These are phyloP conservation scores for Saturnispora sanitii DNA, from an alignment of 805 yeast species.

Conservation along the genomic window DNA sequence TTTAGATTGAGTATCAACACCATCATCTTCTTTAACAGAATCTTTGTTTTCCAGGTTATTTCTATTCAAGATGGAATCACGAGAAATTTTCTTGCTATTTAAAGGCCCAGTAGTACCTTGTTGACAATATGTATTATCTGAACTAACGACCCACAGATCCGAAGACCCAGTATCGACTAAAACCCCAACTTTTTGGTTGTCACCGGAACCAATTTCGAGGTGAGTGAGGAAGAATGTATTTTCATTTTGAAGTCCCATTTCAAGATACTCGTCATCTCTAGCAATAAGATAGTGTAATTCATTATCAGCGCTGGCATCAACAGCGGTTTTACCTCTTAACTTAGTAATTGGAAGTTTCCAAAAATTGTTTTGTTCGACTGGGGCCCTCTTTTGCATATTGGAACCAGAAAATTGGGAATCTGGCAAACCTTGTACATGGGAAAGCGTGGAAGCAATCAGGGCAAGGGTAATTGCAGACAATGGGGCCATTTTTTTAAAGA, in stretches of 20 bases:
- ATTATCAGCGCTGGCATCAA: conserved; percentile 9
- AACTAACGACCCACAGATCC: conserved; percentile 56
- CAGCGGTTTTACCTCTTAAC: conserved; percentile 7
- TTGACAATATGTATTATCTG: conserved; percentile 39
- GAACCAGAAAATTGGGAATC: too few relatives aligned
- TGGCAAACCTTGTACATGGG: too few relatives aligned
- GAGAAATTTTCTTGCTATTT: conserved; percentile 5
- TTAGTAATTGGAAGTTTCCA: too few relatives aligned
- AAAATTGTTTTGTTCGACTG: too few relatives aligned
- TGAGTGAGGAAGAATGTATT: conserved; percentile 36
- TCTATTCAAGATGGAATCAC: conserved; percentile 4
- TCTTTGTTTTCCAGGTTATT: background rate
- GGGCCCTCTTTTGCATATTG: too few relatives aligned
- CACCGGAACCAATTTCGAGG: conserved; percentile 42
- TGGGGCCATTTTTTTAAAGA: too few relatives aligned
- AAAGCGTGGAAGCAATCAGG: too few relatives aligned
- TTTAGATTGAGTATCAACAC: conserved; percentile 1
- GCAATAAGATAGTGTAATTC: conserved; percentile 18
- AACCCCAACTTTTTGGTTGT: conserved; percentile 43
- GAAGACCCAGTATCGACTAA: conserved; percentile 69
- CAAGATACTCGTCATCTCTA: conserved; percentile 21
- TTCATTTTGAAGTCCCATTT: conserved; percentile 30
- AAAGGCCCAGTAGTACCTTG: conserved; percentile 12
- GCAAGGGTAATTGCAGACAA: too few relatives aligned
- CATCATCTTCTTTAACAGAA: background rate